Evolutionary conservation across 1,284 basidiomycete species (phyloP), one percentile per base, ranked within the genome.

Genomic region (Apiotrichum domesticum): DNA sequence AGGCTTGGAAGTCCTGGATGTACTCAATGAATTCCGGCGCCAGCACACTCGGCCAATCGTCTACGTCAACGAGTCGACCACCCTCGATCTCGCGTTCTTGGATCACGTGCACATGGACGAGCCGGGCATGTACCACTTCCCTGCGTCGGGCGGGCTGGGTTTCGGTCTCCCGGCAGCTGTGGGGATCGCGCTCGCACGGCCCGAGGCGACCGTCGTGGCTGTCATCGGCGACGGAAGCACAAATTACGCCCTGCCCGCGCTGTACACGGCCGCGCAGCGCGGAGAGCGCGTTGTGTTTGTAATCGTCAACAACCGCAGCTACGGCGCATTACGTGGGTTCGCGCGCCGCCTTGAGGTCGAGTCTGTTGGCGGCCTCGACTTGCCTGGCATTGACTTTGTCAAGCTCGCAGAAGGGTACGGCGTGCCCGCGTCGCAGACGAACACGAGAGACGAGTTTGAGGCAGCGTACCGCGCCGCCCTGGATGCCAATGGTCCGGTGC

Each of bases 11-110:
- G 10, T 60, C 6, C 52, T 60, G 1, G 55, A 51, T 2, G 33
- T 54, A 9, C 40, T 56, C 15, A 43, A 52, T 14, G 39, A 13
- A 14, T 15, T 14, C 41, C 41, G 41, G 6, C 9, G 6, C 10
- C 44, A 51, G 15, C 3, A 13, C 29, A 42, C 37, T 39, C 37
- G 37, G 8, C 37, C 37, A 13, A 39, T 60, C 15, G 46, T 45
- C 14, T 60, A 56, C 34, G 55, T 60, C 39, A 60, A 60, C 45
- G 58, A 60, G 50, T 33, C 52, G 13, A 60, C 58, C 2, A 56
- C 58, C 9, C 51, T 56, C 8, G 54, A 56, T 39, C 21, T 51
- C 4, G 9, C 39, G 2, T 54, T 51, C 29, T 45, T 60, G 21
- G 40, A 51, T 14, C 58, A 52, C 15, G 40, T 60, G 4, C 7